Percentiles rank a stretch among this genome's conserved stretches.
Conservation (phyloP, 371 early-diverging fungal genomes). For the Apophysomyces variabilis region DNA sequence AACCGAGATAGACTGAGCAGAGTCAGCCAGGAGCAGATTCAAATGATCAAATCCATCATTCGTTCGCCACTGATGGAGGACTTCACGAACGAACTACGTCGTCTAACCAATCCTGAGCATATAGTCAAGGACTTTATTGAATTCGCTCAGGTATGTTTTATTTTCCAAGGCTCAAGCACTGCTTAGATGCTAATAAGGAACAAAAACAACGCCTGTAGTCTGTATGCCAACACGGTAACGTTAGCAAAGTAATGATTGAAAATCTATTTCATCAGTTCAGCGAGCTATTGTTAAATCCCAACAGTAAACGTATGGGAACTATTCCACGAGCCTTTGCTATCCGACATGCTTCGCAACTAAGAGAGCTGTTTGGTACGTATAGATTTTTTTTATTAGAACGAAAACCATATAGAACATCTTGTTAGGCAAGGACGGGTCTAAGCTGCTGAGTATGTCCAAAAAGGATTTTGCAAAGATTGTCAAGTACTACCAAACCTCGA, state of each 20-base stretch:
- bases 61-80: constrained; percentile 57
- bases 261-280: constrained; percentile 39
- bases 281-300: constrained; percentile 33
- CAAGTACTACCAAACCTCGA: constrained; percentile 40
- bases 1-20: constrained; percentile 26
- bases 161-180: no score
- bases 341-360: constrained; percentile 51
- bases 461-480: constrained; percentile 42
- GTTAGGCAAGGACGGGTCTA: constrained; percentile 55
- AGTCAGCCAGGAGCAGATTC: constrained; percentile 37
- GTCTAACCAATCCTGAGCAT: constrained; percentile 73
- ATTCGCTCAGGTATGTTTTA: constrained; percentile 42
- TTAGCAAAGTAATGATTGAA: constrained; percentile 23
- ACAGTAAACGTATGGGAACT: constrained; percentile 25
- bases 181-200: no score
- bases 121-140: constrained; percentile 71
- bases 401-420: neutral
- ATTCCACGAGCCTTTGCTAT: constrained; percentile 56
- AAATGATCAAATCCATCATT: constrained; percentile 40
- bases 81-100: constrained; percentile 65
- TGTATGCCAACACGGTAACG: constrained; percentile 15
- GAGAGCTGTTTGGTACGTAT: constrained; percentile 46
- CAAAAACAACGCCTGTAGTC: constrained; percentile 10
- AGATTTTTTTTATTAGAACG: neutral
- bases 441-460: constrained; percentile 36